These are phyloP conservation scores for Lenwebbia sp. DNA, from an alignment of 345 rosid genomes.

Conservation along the genomic window DNA sequence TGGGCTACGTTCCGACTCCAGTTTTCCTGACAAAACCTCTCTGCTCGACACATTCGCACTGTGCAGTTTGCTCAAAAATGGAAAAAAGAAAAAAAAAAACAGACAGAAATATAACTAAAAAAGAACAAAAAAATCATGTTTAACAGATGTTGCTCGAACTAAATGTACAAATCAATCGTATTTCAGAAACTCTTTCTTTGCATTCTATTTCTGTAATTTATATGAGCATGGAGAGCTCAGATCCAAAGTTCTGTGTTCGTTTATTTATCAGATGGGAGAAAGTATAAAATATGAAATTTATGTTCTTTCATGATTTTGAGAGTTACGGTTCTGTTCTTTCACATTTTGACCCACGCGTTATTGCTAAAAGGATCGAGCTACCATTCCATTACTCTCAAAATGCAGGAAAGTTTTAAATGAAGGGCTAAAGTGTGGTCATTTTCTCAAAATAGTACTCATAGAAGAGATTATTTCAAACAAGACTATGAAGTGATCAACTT, in stretches of 20 bases:
- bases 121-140: too few relatives aligned
- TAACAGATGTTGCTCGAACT: too few relatives aligned
- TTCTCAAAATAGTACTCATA: background rate
- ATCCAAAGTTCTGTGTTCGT: background rate
- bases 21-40: too few relatives aligned
- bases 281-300: background rate
- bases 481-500: background rate
- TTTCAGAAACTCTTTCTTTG: background rate
- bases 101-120: too few relatives aligned
- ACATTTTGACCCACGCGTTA: background rate
- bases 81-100: too few relatives aligned
- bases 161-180: too few relatives aligned
- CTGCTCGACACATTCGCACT: too few relatives aligned
- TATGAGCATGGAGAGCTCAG: background rate
- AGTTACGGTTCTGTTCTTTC: background rate
- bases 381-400: background rate
- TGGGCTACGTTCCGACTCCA: too few relatives aligned
- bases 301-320: background rate
- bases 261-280: too few relatives aligned
- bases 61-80: too few relatives aligned
- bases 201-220: background rate
- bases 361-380: background rate
- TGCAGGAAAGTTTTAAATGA: background rate
- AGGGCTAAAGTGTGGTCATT: rapidly evolving
- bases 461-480: background rate